Evolutionary conservation across 441 rosid species (phyloP).

Genomic region (Cnidoscolus chayamansa): DNA sequence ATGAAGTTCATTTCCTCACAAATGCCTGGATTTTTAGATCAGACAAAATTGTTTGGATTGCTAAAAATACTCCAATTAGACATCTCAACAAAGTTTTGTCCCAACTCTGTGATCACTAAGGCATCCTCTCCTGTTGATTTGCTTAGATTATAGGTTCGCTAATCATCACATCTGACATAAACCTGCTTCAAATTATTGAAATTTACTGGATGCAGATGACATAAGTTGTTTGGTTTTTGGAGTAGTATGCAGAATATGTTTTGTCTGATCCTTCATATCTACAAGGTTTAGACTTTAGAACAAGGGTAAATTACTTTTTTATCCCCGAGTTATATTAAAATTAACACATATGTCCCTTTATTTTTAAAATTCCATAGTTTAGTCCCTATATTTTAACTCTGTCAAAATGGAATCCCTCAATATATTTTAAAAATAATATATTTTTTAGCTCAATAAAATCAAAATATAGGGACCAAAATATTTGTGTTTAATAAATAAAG

Average conservation of each 20-base stretch:
- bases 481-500: too few relatives aligned
- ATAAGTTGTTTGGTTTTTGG: not conserved
- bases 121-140: not conserved
- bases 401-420: too few relatives aligned
- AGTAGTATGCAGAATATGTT: not conserved
- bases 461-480: too few relatives aligned
- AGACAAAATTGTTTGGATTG: not conserved
- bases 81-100: not conserved
- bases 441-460: too few relatives aligned
- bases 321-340: too few relatives aligned
- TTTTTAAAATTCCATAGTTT: too few relatives aligned
- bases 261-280: not conserved
- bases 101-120: not conserved
- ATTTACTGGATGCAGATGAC: not conserved
- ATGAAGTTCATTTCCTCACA: not conserved
- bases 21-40: not conserved
- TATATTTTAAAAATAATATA: too few relatives aligned
- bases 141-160: not conserved
- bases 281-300: not conserved
- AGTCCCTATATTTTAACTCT: too few relatives aligned
- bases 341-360: too few relatives aligned
- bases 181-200: constrained; percentile 4
- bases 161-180: not conserved
- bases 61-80: not conserved
- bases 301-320: too few relatives aligned